These are phyloP conservation scores for Tilletia caries DNA, from an alignment of 1,284 basidiomycete species.

Conservation along the genomic window DNA sequence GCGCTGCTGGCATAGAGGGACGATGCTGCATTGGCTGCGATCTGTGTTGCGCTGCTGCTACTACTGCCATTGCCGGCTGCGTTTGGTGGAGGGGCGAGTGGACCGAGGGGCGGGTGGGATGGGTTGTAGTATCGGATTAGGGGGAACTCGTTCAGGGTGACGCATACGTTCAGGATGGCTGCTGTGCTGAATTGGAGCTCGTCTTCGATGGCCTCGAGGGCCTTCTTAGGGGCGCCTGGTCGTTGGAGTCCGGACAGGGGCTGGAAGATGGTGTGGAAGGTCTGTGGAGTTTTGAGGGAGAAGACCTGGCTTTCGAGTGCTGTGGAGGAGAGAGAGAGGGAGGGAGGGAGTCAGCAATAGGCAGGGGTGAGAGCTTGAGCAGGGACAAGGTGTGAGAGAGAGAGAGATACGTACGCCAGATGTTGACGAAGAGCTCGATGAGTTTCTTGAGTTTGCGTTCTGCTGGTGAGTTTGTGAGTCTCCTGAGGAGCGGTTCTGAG, in stretches of 20 bases:
- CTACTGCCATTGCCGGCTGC: constrained; percentile 16
- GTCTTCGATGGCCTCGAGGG: constrained; percentile 33
- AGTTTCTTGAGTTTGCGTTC: constrained; percentile 47
- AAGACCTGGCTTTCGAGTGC: constrained; percentile 41
- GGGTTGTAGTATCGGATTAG: constrained; percentile 91
- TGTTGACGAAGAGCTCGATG: constrained; percentile 49
- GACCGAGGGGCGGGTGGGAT: constrained; percentile 75
- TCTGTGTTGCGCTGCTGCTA: constrained; percentile 20
- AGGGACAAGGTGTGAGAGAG: too few species aligned
- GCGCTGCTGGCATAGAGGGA: constrained; percentile 34
- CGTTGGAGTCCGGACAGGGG: constrained; percentile 27
- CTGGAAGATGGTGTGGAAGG: constrained; percentile 33
- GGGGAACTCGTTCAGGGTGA: constrained; percentile 88
- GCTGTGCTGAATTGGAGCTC: constrained; percentile 43
- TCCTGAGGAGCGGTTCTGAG: constrained; percentile 43
- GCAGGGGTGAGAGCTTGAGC: too few species aligned
- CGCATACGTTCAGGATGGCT: constrained; percentile 68
- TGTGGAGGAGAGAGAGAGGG: not conserved
- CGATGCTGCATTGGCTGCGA: constrained; percentile 23
- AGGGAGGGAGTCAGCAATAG: too few species aligned
- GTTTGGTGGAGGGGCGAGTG: constrained; percentile 54
- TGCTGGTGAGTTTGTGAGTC: constrained; percentile 46
- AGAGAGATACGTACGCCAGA: constrained; percentile 35
- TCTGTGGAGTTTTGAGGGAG: constrained; percentile 42
- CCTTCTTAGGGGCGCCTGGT: not conserved